Conservation (phyloP, 2,329 filamentous ascomycete species). For the Aspergillus floridensis region DNA sequence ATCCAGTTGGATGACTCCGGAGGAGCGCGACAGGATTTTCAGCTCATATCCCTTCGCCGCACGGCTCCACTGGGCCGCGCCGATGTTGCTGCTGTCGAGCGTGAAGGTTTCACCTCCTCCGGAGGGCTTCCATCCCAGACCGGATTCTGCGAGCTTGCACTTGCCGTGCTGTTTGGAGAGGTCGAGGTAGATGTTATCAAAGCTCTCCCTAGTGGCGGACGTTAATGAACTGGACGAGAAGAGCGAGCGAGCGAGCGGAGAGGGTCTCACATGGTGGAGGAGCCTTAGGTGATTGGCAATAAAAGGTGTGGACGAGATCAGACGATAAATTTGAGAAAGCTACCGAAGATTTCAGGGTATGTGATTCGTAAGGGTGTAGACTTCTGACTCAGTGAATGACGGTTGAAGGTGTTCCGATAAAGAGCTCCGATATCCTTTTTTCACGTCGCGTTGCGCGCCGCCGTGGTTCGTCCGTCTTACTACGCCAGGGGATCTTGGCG, state of each 20-base stretch:
- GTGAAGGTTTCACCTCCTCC: slow-evolving; percentile 90
- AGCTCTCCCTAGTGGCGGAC: slow-evolving; percentile 67
- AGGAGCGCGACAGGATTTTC: slow-evolving; percentile 81
- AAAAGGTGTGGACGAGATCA: background rate
- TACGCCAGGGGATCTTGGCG: slow-evolving; percentile 12
- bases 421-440: slow-evolving; percentile 21
- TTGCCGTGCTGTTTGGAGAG: slow-evolving; percentile 89
- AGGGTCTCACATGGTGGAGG: slow-evolving; percentile 36
- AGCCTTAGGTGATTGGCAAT: slow-evolving; percentile 14
- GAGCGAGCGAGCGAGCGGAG: background rate
- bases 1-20: slow-evolving; percentile 87
- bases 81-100: slow-evolving; percentile 81
- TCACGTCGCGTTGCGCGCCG: slow-evolving; percentile 26
- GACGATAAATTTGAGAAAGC: background rate
- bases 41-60: slow-evolving; percentile 90
- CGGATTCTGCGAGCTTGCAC: slow-evolving; percentile 91
- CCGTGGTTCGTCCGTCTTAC: slow-evolving; percentile 12
- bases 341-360: background rate
- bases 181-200: slow-evolving; percentile 96
- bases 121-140: slow-evolving; percentile 90
- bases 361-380: background rate
- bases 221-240: slow-evolving; percentile 10
- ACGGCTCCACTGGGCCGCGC: slow-evolving; percentile 88
- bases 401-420: slow-evolving; percentile 5
- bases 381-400: background rate